Base-by-base conservation (phyloP, 2,329 filamentous ascomycete species). In the Cladosporium sp. region DNA sequence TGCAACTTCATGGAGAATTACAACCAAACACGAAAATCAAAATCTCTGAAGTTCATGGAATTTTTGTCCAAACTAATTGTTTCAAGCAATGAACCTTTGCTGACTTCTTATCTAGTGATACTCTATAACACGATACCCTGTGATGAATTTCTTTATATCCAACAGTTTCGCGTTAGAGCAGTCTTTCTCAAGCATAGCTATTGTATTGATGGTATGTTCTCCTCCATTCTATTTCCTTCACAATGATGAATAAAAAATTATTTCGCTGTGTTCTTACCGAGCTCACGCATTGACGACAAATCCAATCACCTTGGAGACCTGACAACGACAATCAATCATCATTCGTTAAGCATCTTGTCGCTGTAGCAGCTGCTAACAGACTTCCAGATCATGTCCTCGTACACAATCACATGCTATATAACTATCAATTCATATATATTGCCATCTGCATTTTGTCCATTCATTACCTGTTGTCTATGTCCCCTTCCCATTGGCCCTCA, bases 231-330 rank as follows among this genome's bases (percentile, higher is more conserved):
- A 24, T 30, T 38, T 30, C 48, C 27, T 27, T 19, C 47, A 42
- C 58, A 57, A 70, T 83, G 80, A 84, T 83, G 80, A 83, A 74
- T 68, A 73, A 70, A 54, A 68, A 71, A 19, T 67, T 72, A 73
- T 75, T 75, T 81, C 75, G 78, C 80, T 83, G 79, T 82, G 78
- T 82, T 83, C 76, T 82, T 81, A 70, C 80, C 68, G 79, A 82
- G 76, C 64, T 71, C 60, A 64, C 64, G 70, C 72, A 61, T 77
- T 83, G 80, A 80, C 71, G 79, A 82, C 72, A 78, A 75, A 66
- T 58, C 64, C 69, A 67, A 77, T 81, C 79, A 83, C 77, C 78
- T 83, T 83, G 80, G 80, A 83, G 80, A 83, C 74, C 80, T 83
- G 80, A 83, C n/a, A 22, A 17, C 43, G 18, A 34, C 19, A 17